A percentile compares a stretch with the other conserved stretches of the same genome.
Evolutionary conservation across 495 filamentous ascomycete genomes (phyloP).

Genomic region (Chaetomium cochliodes): DNA sequence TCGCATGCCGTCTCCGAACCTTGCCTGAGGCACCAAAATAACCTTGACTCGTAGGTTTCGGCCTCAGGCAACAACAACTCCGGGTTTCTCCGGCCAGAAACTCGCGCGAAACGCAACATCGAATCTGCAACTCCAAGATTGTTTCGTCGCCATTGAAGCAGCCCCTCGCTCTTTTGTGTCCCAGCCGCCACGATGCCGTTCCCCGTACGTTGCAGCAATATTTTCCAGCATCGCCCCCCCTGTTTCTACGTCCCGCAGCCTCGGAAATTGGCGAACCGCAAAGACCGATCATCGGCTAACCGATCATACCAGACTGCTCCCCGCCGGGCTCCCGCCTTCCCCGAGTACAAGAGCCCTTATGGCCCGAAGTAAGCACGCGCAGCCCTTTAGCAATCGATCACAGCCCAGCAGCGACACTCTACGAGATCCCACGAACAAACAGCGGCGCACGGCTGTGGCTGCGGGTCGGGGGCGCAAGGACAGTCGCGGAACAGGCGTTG

Average conservation of each 20-base stretch:
- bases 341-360: constrained; percentile 50
- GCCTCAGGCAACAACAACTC: constrained; percentile 28
- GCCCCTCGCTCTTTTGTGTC: constrained; percentile 27
- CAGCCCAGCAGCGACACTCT: background rate
- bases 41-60: background rate
- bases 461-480: background rate
- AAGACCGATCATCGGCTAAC: constrained; percentile 20
- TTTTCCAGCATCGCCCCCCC: background rate
- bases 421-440: background rate
- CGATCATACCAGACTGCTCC: constrained; percentile 38
- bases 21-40: constrained; percentile 13
- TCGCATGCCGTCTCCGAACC: constrained; percentile 4
- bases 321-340: constrained; percentile 31
- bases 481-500: constrained; percentile 22
- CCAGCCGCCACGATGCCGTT: constrained; percentile 42
- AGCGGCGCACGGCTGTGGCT: background rate
- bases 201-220: constrained; percentile 34
- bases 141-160: constrained; percentile 37
- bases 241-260: background rate
- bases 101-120: constrained; percentile 37
- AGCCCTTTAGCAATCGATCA: background rate
- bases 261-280: background rate
- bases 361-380: constrained; percentile 53
- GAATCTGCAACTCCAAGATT: constrained; percentile 22
- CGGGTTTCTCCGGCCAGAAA: constrained; percentile 40